Conservation (phyloP, 2,329 filamentous ascomycete species). For the Fusarium temperatum region DNA sequence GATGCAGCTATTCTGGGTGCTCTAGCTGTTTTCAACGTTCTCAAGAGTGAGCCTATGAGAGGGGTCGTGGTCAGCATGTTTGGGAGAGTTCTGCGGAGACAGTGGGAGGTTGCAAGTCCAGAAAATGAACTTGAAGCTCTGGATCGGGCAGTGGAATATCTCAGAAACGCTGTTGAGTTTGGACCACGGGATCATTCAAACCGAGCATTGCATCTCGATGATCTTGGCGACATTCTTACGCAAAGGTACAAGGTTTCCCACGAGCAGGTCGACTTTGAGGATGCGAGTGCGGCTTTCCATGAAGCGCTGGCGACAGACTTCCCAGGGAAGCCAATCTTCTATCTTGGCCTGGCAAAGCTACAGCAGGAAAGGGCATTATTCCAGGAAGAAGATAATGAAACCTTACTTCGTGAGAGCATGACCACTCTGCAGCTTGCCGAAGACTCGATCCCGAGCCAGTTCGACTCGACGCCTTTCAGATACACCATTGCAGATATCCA, state of each 20-base stretch:
- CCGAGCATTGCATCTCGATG: neutral
- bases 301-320: neutral
- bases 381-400: neutral
- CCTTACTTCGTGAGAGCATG: neutral
- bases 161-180: neutral
- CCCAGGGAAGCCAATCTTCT: neutral
- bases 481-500: neutral
- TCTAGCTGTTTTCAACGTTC: neutral
- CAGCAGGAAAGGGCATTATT: neutral
- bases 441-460: neutral
- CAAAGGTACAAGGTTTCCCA: neutral
- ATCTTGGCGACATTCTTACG: neutral
- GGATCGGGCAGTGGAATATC: neutral
- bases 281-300: neutral
- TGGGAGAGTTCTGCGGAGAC: neutral
- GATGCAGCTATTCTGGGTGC: neutral
- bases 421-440: neutral
- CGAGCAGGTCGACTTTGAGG: neutral
- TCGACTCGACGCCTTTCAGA: neutral
- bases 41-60: neutral
- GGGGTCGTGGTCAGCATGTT: neutral
- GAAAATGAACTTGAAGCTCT: fast-evolving
- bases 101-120: neutral
- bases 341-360: neutral
- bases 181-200: neutral